Base-by-base conservation (phyloP, 352 stramenopile genomes). In the Aphanomyces astaci region DNA sequence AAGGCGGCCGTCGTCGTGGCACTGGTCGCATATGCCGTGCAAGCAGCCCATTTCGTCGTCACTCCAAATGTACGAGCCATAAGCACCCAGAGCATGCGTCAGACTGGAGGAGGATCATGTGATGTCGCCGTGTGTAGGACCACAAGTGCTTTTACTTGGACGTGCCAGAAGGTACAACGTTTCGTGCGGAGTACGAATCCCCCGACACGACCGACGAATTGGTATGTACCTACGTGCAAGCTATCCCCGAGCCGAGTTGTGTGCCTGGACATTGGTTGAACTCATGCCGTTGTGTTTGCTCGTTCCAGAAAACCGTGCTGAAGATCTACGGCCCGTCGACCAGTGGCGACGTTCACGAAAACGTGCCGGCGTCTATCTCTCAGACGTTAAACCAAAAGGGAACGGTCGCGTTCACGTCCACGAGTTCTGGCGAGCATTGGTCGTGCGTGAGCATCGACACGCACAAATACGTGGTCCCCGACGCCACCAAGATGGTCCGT, bases 171-270 rank as follows among this genome's bases (percentile, higher is more conserved):
- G 70, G 77, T n/a, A 95, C 87, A 28, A 74, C 81, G 39, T 82
- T 95, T 71, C 82, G 84, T 54, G 84, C 78, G 27, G 81, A 91
- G 70, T 95, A 92, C 51, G 79, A 94, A 64, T 94, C 87, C 30
- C 87, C 86, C n/a, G 87, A 95, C 71, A 90, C 85, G 43, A 88
- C 75, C 2, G 78, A 89, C 49, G 81, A 79, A 19, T 84, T 91
- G 79, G 85, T 88, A 67, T 17, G 63, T 7, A 0, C 1, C 36
- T 49, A 17, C 2, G 25, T 3, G 28, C 5, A 17, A 31, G 25
- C 19, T 3, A 39, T 17, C 49, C 46, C 5, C 31, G 57, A 4
- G 55, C 13, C 11, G 43, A 54, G 54, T 4, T 68, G 19, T 22
- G 25, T 22, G 54, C 24, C 4, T 19, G 51, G 13, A 15, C 25